Base-by-base conservation (phyloP, 2,329 filamentous ascomycete genomes). In the Phaeosphaeria sp. region DNA sequence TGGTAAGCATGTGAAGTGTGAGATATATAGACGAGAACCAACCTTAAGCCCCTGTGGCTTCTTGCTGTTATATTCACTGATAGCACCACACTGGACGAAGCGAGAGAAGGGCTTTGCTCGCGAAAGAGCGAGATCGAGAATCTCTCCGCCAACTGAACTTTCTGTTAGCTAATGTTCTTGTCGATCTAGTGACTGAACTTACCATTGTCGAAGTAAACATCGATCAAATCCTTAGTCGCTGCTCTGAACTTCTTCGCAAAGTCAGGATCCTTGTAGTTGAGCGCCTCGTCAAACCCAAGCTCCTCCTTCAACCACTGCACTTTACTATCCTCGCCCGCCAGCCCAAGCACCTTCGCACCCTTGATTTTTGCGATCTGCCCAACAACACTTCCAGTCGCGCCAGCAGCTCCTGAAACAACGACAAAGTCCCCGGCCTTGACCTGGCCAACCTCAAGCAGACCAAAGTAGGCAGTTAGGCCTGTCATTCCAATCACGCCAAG, bases 321-420 rank as follows among this genome's bases (percentile, higher is more conserved):
- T 69, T 86, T 86, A 25, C 80, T 81, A 50, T 84, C 82, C 2
- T 78, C 78, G 1, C 84, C 83, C 0, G 83, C 81, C 56, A 86
- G 80, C 3, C 83, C 84, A 21, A 85, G 70, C 2, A 86, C 81
- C 56, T 68, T 79, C 57, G 77, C 81, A 1, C 81, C 91, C 75
- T 87, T 87, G 52, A 92, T 78, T 80, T 91, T 92, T 18, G 90
- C 89, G 64, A 93, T 91, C 78, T 94, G 91, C 0, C 89, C 90
- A 0, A 87, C 91, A 1, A 93, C 86, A 69, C 85, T 89, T 1
- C 91, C 91, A 0, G 91, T 93, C 0, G 91, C 91, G 2, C 91
- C 91, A 0, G 91, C 91, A 1, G 91, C 91, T 6, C 90, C 91
- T 8, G 87, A 90, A 0, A 94, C 89, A 7, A 93, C 89, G 1